Conservation (phyloP, 2,329 filamentous ascomycete species). For the Cryphonectria carpinicola region DNA sequence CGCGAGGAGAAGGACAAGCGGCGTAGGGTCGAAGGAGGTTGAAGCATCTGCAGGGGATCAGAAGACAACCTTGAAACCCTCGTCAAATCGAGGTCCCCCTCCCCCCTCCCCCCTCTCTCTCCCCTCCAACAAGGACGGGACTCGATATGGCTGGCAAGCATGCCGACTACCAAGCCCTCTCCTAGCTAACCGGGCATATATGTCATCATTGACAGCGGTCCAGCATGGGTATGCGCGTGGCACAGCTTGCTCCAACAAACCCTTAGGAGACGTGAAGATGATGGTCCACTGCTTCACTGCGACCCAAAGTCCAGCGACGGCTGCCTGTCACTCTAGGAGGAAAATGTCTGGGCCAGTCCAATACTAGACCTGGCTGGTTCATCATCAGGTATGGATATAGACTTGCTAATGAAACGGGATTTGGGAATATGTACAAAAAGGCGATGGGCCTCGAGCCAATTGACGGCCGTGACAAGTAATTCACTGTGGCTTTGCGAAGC, state of each 20-base stretch:
- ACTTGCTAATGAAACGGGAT: neutral
- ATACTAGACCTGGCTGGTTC: neutral
- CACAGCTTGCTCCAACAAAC: neutral
- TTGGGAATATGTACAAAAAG: too few species aligned
- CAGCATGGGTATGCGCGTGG: neutral
- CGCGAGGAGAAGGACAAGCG: slow-evolving; percentile 35
- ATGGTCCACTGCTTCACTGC: neutral
- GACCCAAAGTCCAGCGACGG: neutral
- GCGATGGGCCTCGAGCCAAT: neutral
- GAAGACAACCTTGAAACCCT: neutral
- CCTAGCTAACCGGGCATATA: neutral
- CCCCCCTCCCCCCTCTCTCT: too few species aligned
- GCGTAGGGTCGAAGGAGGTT: slow-evolving; percentile 19
- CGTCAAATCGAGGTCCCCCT: neutral
- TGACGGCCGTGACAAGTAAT: neutral
- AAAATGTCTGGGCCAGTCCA: neutral
- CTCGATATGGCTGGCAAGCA: neutral
- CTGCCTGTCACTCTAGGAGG: neutral
- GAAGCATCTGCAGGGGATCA: neutral
- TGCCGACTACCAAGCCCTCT: neutral
- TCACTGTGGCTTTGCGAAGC: neutral
- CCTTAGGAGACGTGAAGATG: neutral
- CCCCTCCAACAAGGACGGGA: neutral
- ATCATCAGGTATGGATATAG: neutral
- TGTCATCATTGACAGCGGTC: neutral